These are phyloP conservation scores for Solanum piurae DNA, from an alignment of 257 asterid species.

Conservation along the genomic window DNA sequence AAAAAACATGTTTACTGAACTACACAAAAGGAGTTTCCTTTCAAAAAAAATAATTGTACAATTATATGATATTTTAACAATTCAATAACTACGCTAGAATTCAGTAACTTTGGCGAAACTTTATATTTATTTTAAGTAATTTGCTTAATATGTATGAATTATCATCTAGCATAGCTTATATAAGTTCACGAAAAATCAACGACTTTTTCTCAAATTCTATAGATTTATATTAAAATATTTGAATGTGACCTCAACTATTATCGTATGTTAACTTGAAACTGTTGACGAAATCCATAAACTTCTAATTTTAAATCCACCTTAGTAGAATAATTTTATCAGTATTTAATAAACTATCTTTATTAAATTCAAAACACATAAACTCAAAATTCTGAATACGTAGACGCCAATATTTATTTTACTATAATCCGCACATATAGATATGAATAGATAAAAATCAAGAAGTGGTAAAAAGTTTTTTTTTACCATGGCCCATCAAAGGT, in stretches of 20 bases:
- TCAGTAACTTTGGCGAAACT: background rate
- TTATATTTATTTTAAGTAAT: background rate
- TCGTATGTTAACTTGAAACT: background rate
- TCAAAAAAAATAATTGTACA: background rate
- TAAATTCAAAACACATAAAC: background rate
- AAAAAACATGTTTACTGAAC: background rate
- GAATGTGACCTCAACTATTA: background rate
- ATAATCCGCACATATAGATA: constrained; percentile 23
- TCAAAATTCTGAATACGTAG: background rate
- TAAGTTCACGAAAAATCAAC: background rate
- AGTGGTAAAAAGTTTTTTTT: background rate
- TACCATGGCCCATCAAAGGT: constrained; percentile 50
- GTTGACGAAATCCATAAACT: background rate
- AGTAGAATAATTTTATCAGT: background rate
- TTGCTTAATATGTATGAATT: background rate
- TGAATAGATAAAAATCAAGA: background rate
- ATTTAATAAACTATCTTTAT: background rate
- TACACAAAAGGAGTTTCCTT: background rate
- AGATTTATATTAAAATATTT: background rate
- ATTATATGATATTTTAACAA: background rate
- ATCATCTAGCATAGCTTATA: background rate
- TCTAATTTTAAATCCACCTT: fast-evolving
- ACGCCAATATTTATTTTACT: background rate
- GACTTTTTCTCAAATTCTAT: background rate
- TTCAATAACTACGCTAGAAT: background rate